Conservation (phyloP, 768 basidiomycete genomes). For the Pleurotus tuber-regium region DNA sequence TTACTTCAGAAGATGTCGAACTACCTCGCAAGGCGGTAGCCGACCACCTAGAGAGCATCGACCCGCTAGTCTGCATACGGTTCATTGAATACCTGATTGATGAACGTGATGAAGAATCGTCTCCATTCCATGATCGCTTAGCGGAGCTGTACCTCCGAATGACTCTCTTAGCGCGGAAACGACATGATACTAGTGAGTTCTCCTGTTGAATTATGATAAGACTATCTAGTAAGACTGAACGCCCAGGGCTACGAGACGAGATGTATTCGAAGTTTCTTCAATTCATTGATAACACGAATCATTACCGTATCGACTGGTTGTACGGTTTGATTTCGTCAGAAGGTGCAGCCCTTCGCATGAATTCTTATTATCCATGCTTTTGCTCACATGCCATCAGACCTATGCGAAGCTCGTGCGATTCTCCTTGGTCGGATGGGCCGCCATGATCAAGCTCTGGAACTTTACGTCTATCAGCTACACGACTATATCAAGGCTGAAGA, state of each 20-base stretch:
- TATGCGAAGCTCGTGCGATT: conserved; percentile 90
- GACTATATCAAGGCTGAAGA: conserved; percentile 88
- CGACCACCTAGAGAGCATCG: conserved; percentile 72
- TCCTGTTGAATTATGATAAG: neutral
- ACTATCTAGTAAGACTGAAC: conserved; percentile 5
- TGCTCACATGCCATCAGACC: conserved; percentile 43
- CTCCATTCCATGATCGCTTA: conserved; percentile 83
- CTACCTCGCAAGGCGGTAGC: conserved; percentile 77
- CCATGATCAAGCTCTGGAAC: conserved; percentile 92
- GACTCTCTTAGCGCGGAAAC: conserved; percentile 56
- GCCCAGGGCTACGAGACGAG: conserved; percentile 44
- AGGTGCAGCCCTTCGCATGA: conserved; percentile 43
- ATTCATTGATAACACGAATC: conserved; percentile 70
- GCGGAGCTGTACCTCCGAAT: conserved; percentile 83
- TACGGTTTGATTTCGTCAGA: conserved; percentile 81
- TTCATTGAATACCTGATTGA: conserved; percentile 87
- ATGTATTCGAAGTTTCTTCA: conserved; percentile 68
- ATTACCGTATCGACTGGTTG: conserved; percentile 76
- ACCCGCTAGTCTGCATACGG: conserved; percentile 63
- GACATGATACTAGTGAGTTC: conserved; percentile 54
- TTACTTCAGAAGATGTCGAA: conserved; percentile 93
- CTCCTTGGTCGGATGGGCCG: conserved; percentile 86
- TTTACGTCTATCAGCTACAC: conserved; percentile 86
- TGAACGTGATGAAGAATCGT: conserved; percentile 63
- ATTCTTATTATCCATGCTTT: neutral